Conservation (phyloP, 139 green algal species). For the Volvox reticuliferus region DNA sequence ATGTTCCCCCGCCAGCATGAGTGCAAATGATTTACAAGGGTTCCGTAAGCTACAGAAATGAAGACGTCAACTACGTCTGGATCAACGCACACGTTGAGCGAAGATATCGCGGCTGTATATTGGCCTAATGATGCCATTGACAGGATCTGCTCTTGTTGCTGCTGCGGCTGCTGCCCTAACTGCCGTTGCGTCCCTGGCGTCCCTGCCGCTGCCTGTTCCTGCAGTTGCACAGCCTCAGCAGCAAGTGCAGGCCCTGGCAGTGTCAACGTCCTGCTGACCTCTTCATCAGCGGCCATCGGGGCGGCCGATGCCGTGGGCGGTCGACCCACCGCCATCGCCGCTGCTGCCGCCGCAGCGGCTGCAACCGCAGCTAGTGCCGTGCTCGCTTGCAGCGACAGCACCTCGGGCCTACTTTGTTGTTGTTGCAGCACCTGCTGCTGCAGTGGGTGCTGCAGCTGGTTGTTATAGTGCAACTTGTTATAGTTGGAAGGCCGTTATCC, state of each 20-base stretch:
- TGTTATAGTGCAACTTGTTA: neutral
- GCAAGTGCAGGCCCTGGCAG: no score
- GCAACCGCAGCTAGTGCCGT: neutral
- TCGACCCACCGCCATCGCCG: neutral
- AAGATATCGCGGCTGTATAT: conserved; percentile 27
- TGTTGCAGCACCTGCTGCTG: no score
- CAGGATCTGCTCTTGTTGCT: neutral
- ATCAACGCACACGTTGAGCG: conserved; percentile 3
- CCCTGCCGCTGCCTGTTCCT: neutral
- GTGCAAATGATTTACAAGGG: conserved; percentile 44
- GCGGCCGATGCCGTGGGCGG: neutral
- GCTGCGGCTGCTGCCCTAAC: neutral
- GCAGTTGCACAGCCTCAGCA: no score
- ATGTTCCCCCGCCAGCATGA: no score
- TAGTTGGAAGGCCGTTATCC: neutral
- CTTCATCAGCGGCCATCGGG: neutral
- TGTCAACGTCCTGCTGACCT: no score
- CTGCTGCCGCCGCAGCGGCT: neutral
- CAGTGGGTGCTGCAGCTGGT: no score
- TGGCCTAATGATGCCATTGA: no score
- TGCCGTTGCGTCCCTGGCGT: no score
- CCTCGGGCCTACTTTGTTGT: neutral
- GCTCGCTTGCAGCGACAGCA: neutral
- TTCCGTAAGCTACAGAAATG: conserved; percentile 36
- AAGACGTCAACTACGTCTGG: conserved; percentile 38